Percentiles rank a stretch among this genome's conserved stretches.
Evolutionary conservation across 371 early-diverging fungal species (phyloP).

Genomic region (Batrachochytrium dendrobatidis): DNA sequence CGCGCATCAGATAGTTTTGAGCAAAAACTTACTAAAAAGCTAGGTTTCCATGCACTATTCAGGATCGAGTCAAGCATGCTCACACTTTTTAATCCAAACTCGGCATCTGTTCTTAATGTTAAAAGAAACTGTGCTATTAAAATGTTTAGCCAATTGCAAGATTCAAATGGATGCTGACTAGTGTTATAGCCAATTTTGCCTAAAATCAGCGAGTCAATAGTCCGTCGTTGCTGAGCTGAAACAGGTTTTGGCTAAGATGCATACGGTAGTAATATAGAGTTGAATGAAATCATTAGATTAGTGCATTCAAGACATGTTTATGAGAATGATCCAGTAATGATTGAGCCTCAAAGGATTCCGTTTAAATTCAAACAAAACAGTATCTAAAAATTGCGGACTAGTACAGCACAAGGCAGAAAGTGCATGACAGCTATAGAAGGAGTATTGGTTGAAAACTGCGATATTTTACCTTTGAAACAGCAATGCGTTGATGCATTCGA

Average conservation of each 20-base stretch:
- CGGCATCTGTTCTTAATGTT: slow-evolving; percentile 75
- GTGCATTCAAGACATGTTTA: no score
- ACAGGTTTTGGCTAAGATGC: neutral
- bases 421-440: no score
- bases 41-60: slow-evolving; percentile 72
- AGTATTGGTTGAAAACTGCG: no score
- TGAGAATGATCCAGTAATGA: no score
- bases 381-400: no score
- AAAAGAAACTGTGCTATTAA: slow-evolving; percentile 77
- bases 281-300: no score
- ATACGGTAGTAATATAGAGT: no score
- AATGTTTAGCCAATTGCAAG: slow-evolving; percentile 89
- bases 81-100: slow-evolving; percentile 63
- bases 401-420: no score
- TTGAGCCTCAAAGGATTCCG: no score
- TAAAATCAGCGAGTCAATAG: slow-evolving; percentile 32
- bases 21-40: slow-evolving; percentile 58
- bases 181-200: slow-evolving; percentile 28
- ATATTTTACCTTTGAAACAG: neutral
- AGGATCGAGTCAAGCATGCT: slow-evolving; percentile 65
- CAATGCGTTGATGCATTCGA: neutral
- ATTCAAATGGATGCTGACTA: slow-evolving; percentile 53
- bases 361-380: no score
- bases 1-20: neutral
- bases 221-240: slow-evolving; percentile 18